Evolutionary conservation across 1,284 basidiomycete genomes (phyloP).

Genomic region (Tilletia caries): DNA sequence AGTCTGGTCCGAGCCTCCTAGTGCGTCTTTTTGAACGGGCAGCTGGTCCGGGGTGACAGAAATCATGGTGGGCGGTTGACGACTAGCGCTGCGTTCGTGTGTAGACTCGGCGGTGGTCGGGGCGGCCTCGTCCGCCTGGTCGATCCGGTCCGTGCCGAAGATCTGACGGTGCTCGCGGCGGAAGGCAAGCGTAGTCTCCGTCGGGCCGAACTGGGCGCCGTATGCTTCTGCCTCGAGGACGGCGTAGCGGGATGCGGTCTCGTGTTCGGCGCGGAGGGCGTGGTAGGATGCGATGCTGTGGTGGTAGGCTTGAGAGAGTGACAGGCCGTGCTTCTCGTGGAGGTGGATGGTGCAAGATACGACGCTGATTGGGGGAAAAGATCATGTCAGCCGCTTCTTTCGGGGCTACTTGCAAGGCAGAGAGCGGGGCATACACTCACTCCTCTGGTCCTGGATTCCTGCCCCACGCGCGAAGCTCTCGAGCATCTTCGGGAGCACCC

Average conservation of each 20-base stretch:
- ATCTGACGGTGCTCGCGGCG: not conserved
- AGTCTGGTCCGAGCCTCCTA: not conserved
- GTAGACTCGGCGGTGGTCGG: too few relatives aligned
- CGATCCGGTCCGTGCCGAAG: not conserved
- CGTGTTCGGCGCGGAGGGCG: slow-evolving; percentile 75
- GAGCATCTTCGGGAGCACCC: slow-evolving; percentile 65
- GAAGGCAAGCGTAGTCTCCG: slow-evolving; percentile 28
- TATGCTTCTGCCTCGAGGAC: slow-evolving; percentile 73
- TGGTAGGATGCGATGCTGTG: slow-evolving; percentile 64
- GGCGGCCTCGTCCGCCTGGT: not conserved
- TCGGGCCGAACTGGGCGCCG: slow-evolving; percentile 68
- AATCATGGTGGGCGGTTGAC: not conserved
- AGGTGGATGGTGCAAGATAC: slow-evolving; percentile 77
- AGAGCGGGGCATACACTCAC: slow-evolving; percentile 60
- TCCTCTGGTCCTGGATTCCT: slow-evolving; percentile 83
- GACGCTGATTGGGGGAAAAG: slow-evolving; percentile 60
- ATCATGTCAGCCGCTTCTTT: not conserved
- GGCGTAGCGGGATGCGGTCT: slow-evolving; percentile 73
- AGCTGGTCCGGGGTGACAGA: not conserved
- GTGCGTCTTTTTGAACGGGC: not conserved
- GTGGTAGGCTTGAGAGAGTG: slow-evolving; percentile 75
- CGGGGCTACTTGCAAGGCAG: not conserved
- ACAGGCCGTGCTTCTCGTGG: slow-evolving; percentile 64
- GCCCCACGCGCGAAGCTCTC: slow-evolving; percentile 69
- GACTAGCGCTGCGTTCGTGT: too few relatives aligned